Conservation (phyloP, 106 monocot species). For the Dendrobium chrysotoxum region DNA sequence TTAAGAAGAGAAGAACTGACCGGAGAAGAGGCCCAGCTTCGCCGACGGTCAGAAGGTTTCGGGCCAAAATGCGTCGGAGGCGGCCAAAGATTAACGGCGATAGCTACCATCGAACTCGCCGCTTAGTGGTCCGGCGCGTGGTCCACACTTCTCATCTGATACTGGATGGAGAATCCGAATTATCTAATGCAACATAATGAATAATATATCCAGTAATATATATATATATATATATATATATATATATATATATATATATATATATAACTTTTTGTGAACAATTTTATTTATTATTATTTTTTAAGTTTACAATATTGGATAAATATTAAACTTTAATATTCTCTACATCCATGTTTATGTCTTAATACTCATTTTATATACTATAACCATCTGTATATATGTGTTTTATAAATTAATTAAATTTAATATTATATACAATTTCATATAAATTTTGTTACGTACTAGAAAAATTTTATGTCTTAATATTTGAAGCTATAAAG, state of each 20-base stretch:
- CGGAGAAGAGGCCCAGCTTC: slow-evolving; percentile 3
- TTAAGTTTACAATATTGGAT: no score
- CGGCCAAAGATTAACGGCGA: background rate
- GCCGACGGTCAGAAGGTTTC: background rate
- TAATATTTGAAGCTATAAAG: no score
- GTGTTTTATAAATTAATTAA: no score
- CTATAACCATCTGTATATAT: no score
- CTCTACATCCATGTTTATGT: no score
- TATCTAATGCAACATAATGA: no score
- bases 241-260: background rate
- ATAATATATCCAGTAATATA: background rate
- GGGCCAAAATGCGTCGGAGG: background rate
- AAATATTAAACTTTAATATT: no score
- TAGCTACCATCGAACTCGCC: background rate
- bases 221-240: background rate
- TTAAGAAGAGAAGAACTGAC: slow-evolving; percentile 6
- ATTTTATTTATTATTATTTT: no score
- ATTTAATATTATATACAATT: no score
- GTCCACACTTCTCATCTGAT: background rate
- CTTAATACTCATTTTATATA: no score
- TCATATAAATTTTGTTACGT: no score
- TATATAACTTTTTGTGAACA: background rate
- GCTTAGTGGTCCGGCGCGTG: background rate
- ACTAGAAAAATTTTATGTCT: no score
- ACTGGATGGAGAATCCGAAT: background rate